Base-by-base conservation (phyloP, 306 rosid species). In the Morella rubra region DNA sequence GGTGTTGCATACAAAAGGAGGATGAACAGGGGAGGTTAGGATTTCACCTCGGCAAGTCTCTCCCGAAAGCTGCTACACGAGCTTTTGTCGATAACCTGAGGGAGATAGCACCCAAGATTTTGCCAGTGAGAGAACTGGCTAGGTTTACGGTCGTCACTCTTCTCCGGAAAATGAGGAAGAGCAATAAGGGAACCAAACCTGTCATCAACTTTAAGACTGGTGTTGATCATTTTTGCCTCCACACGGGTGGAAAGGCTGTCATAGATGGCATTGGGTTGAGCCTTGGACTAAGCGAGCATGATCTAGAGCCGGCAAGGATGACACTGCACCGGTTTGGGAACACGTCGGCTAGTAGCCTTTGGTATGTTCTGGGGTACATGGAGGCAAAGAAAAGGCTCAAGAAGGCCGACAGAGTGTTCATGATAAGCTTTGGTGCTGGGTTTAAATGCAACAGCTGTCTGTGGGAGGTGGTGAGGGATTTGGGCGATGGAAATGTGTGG, bases 341-440 rank as follows among this genome's bases (percentile, higher is more conserved):
- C 86, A 91, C 97, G 1, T 93, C 97, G 2, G 97, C 98, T 0
- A 76, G 93, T 24, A 90, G 97, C 51, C 80, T 93, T 3, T 93
- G 98, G 98, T 93, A 93, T 60, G 97, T 93, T 24, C 50, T 93
- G 18, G 97, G 86, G 37, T 93, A 93, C 79, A 93, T 93, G 98
- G 97, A 93, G 20, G 98, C 94, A 0, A 93, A 93, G 79, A 87
- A 89, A 71, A 88, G 98, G 82, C 81, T 93, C 44, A 88, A 87
- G 73, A 90, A 78, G 42, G 92, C 90, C 0, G 90, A 87, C 20
- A 89, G 74, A 5, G 82, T 93, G 0, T 22, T 91, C 80, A 93
- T 93, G 98, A 93, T 93, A 83, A 90, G 98, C 78, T 93, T 93
- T 80, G 98, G 98, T 49, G 93, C 93, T 52, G 98, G 98, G 50